Base-by-base conservation (phyloP, 257 asterid species). In the Capsicum rhomboideum region DNA sequence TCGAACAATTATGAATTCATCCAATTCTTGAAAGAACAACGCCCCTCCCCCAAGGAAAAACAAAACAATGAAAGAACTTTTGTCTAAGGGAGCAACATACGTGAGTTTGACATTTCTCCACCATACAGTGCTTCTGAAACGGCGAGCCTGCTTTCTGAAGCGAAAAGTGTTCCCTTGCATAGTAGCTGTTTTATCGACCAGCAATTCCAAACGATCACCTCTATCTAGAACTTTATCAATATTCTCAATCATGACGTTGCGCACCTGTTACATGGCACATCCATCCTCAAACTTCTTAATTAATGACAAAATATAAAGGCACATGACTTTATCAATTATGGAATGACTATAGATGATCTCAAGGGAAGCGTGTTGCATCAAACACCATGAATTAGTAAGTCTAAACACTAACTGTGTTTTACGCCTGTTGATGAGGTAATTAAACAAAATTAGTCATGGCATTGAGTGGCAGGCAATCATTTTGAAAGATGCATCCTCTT, bases 111-210 rank as follows among this genome's bases (percentile, higher is more conserved):
- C 96, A 85, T 97, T 97, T 91, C 97, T 93, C 99, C 99, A 97
- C 99, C 99, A 97, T 53, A 92, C 92, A 34, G 93, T 90, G 94
- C 84, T 95, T 90, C 97, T 92, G 83, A 92, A 97, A 37, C 99
- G 97, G 16, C 99, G 96, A 59, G 99, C 86, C 90, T 97, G 99
- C 96, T 93, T 95, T 91, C 97, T 95, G 96, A 97, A 97, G 77
- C 99, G 97, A 55, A 94, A 86, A 49, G 99, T 95, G 84, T 95
- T 93, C 80, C 94, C 99, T 97, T 97, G 99, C 98, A 97, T 93
- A 85, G 80, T 93, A 59, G 93, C 89, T 50, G 99, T 93, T 90
- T 97, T 95, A 87, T 97, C 99, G 84, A 97, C 99, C 89, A 97
- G 89, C 88, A 97, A 86, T 85, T 97, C 99, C 88, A 97, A 86